These are phyloP conservation scores for Suillus occidentalis DNA, from an alignment of 768 basidiomycete genomes.

Conservation along the genomic window DNA sequence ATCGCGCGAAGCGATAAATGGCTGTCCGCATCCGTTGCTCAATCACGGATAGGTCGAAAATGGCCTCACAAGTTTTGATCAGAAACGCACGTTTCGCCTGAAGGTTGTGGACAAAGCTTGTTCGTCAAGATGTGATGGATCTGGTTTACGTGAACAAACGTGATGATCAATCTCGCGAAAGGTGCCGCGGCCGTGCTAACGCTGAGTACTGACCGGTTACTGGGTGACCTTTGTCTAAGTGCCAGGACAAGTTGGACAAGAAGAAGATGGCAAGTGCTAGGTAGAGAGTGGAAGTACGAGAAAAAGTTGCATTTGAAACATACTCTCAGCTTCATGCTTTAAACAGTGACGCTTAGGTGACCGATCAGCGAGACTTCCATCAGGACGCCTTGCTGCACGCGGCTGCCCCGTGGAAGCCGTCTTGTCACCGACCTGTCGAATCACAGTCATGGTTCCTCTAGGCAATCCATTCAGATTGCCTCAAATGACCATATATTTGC, in stretches of 20 bases:
- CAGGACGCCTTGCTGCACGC: conserved; percentile 33
- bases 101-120: conserved; percentile 2
- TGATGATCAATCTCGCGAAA: conserved; percentile 6
- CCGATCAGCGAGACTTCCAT: conserved; percentile 19
- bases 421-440: conserved; percentile 14
- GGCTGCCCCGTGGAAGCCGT: conserved; percentile 26
- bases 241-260: not conserved
- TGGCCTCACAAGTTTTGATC: conserved; percentile 5
- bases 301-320: conserved; percentile 6
- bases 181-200: not conserved
- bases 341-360: conserved; percentile 8
- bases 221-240: not conserved
- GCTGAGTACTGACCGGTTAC: not conserved
- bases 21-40: not conserved
- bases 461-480: conserved; percentile 23
- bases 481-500: conserved; percentile 23
- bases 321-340: conserved; percentile 7
- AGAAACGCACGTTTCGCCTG: conserved; percentile 2
- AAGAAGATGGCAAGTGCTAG: not conserved
- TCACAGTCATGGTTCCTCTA: conserved; percentile 16
- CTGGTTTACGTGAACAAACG: conserved; percentile 6
- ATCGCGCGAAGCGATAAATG: not conserved
- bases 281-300: not conserved
- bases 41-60: conserved; percentile 2
- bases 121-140: conserved; percentile 9